Evolutionary conservation across 2,329 filamentous ascomycete species (phyloP).

Genomic region (Trichoderma polysporum): DNA sequence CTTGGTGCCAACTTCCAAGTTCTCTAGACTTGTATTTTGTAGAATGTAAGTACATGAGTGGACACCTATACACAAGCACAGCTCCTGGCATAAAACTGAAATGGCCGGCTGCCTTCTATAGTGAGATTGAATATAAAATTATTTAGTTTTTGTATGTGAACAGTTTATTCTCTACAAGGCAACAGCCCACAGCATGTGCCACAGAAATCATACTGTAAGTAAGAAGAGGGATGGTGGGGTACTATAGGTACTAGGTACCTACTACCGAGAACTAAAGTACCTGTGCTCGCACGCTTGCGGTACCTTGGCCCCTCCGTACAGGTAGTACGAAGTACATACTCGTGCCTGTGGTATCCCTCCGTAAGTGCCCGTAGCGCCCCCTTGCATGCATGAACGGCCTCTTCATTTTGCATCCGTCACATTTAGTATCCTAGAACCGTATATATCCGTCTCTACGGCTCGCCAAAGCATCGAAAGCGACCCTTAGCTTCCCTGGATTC

Average conservation of each 20-base stretch:
- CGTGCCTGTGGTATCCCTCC: background rate
- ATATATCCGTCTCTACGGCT: constrained; percentile 9
- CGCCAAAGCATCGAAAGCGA: background rate
- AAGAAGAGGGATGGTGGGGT: too few relatives aligned
- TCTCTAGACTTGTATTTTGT: background rate
- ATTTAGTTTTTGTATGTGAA: too few relatives aligned
- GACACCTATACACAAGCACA: too few relatives aligned
- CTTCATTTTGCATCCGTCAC: constrained; percentile 12
- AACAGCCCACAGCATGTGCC: too few relatives aligned
- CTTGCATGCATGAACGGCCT: constrained; percentile 7
- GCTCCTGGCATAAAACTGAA: background rate
- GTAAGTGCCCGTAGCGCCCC: constrained; percentile 14
- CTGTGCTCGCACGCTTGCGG: too few relatives aligned
- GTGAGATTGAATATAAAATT: too few relatives aligned
- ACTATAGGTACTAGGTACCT: too few relatives aligned
- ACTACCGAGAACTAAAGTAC: too few relatives aligned
- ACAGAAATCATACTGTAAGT: too few relatives aligned
- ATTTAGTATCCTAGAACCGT: constrained; percentile 12
- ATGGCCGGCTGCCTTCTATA: background rate
- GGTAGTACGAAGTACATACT: background rate
- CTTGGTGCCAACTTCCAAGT: background rate
- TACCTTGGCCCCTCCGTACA: too few relatives aligned
- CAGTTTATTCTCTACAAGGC: too few relatives aligned
- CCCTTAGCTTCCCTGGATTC: background rate
- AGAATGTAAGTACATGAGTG: background rate